phyloP scores from a whole-genome alignment of 2,329 filamentous ascomycete genomes.

The Chaetomiaceae sp. region DNA sequence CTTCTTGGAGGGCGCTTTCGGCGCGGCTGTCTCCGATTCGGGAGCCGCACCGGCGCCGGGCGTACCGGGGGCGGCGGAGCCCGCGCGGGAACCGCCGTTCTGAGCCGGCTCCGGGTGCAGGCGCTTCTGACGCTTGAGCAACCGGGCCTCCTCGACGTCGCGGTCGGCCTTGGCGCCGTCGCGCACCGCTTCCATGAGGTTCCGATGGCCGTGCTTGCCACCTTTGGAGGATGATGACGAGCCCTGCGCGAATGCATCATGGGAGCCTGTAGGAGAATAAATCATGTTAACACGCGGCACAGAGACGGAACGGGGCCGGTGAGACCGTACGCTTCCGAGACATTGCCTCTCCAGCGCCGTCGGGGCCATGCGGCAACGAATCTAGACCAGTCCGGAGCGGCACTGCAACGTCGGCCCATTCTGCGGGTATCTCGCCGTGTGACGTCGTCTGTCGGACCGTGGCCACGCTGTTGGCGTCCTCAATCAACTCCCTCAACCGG shows the following conservation, averaged over 20 bases:
- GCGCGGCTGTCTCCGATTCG: constrained; percentile 39
- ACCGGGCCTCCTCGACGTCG: constrained; percentile 64
- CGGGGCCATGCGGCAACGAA: constrained; percentile 28
- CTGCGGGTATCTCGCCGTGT: constrained; percentile 69
- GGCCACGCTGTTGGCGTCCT: constrained; percentile 68
- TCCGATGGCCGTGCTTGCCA: constrained; percentile 36
- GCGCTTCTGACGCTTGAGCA: constrained; percentile 61
- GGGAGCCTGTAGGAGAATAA: constrained; percentile 32
- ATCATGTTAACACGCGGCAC: constrained; percentile 13
- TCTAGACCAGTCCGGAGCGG: constrained; percentile 41
- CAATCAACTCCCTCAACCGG: constrained; percentile 65
- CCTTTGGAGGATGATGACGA: constrained; percentile 35
- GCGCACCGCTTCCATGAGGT: constrained; percentile 48
- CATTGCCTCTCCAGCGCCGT: constrained; percentile 48
- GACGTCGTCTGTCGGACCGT: constrained; percentile 68
- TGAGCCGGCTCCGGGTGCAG: constrained; percentile 49
- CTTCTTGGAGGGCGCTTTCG: constrained; percentile 76
- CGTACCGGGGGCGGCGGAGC: constrained; percentile 54
- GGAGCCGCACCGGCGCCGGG: constrained; percentile 59
- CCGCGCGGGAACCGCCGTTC: constrained; percentile 45
- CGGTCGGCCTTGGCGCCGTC: constrained; percentile 60
- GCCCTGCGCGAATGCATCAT: constrained; percentile 31
- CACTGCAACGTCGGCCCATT: constrained; percentile 67
- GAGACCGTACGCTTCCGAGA: constrained; percentile 53
- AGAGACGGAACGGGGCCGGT: constrained; percentile 1